Base-by-base conservation (phyloP, 2,329 filamentous ascomycete species). In the Diaporthe vexans region DNA sequence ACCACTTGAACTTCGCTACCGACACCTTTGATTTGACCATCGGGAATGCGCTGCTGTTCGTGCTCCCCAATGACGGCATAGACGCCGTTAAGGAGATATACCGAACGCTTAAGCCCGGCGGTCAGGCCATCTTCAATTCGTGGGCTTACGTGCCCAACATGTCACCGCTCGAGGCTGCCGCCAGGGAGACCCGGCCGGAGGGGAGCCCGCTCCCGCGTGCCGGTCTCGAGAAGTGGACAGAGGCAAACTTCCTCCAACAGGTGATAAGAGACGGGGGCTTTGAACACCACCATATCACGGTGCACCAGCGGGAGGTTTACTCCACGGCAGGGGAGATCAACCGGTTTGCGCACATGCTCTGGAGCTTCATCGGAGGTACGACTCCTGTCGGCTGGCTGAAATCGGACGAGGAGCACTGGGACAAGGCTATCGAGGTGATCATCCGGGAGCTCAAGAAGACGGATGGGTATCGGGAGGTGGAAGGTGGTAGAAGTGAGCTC, bases 391-490 rank as follows among this genome's bases (percentile, higher is more conserved):
- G 52, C 26, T 56, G 26, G 52, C 52, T 56, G 7, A 15, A 56
- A 33, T 56, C 43, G 4, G 63, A 37, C 29, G 40, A 40, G 63
- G 33, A 43, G 46, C 19, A 68, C 21, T 56, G 26, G 52, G 52
- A 56, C 17, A 33, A 56, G 52, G 52, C 26, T 17, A 33, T 56
- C 7, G 17, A 56, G 52, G 26, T 56, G 15, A 56, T 56, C 5
- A 56, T 29, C 52, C 52, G 52, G 52, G 52, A 56, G 15, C 26
- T 56, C 17, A 56, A 33, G 52, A 33, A 19, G 6, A 56, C 52
- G 52, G 52, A 56, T 56, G 52, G 52, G 26, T 56, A 33, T 56
- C 52, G 26, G 17, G 52, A 56, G 26, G 52, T 56, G 26, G 52
- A 56, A 24, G 52, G 52, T 19, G 52, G 52, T 7, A 56, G 52